Percentiles rank a stretch among this genome's conserved stretches.
Conservation (phyloP, 345 rosid genomes). For the Pugionium dolabratum region DNA sequence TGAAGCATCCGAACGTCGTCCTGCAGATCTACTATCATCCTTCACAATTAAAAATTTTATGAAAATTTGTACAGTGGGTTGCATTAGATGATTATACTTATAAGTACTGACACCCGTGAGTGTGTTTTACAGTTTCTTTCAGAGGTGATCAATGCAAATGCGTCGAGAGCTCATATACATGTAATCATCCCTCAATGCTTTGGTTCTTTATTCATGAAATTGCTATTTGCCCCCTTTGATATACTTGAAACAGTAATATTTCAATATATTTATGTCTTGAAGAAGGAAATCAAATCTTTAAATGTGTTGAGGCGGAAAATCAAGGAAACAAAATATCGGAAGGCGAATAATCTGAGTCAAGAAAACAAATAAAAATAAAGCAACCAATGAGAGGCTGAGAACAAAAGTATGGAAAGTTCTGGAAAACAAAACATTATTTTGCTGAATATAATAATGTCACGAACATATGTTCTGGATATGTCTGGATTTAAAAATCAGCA, state of each 20-base stretch:
- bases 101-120: conserved; percentile 70
- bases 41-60: conserved; percentile 81
- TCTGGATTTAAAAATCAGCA: conserved; percentile 32
- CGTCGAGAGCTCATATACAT: conserved; percentile 89
- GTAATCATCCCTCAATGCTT: conserved; percentile 38
- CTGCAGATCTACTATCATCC: conserved; percentile 80
- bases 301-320: conserved; percentile 6
- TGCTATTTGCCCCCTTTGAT: too few relatives aligned
- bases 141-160: conserved; percentile 90
- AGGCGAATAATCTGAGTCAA: too few relatives aligned
- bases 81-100: conserved; percentile 67
- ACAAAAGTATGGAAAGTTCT: conserved; percentile 23
- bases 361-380: too few relatives aligned
- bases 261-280: not conserved
- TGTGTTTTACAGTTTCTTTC: conserved; percentile 90
- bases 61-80: conserved; percentile 74
- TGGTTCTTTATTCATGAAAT: not conserved
- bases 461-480: conserved; percentile 29
- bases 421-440: not conserved
- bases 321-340: not conserved
- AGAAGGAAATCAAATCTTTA: not conserved
- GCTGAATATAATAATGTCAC: not conserved
- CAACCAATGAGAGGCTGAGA: conserved; percentile 19
- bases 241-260: too few relatives aligned
- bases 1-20: conserved; percentile 76